A percentile compares a stretch with the other conserved stretches of the same genome.
phyloP scores from a whole-genome alignment of 257 asterid genomes.

The Plantago ovata region DNA sequence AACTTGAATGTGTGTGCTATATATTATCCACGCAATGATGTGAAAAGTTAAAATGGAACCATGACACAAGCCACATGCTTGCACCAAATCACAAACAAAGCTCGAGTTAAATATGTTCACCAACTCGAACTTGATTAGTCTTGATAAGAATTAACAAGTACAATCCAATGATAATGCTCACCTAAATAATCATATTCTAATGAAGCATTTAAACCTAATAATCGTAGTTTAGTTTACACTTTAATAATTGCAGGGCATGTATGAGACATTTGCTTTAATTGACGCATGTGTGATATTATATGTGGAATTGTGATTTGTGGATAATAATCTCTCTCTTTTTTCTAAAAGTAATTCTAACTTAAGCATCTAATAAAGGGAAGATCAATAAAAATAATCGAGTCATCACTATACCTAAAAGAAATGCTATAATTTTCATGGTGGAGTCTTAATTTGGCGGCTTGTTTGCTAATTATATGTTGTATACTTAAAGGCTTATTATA shows the following conservation, averaged over 20 bases:
- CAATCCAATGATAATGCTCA: conserved; percentile 7
- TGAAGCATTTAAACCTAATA: neutral
- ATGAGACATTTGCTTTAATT: conserved; percentile 7
- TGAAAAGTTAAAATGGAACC: neutral
- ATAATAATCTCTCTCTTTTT: neutral
- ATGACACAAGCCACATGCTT: conserved; percentile 17
- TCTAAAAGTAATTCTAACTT: neutral
- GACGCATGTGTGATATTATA: neutral
- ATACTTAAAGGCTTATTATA: too few relatives aligned
- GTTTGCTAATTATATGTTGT: too few relatives aligned
- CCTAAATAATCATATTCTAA: neutral
- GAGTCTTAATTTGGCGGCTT: neutral
- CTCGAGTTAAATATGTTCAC: neutral
- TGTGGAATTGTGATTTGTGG: neutral
- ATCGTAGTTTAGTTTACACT: neutral
- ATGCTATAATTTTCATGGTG: neutral
- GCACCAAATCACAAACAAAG: conserved; percentile 4
- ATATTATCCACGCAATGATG: neutral
- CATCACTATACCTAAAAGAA: neutral
- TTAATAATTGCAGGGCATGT: neutral
- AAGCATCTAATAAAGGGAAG: neutral
- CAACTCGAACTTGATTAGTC: conserved; percentile 7
- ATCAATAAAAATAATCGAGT: too few relatives aligned
- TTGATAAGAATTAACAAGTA: neutral
- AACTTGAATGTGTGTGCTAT: too few relatives aligned